Percentiles rank a stretch among this genome's conserved stretches.
Conservation (phyloP, 2,329 filamentous ascomycete genomes). For the Pyricularia pennisetigena region DNA sequence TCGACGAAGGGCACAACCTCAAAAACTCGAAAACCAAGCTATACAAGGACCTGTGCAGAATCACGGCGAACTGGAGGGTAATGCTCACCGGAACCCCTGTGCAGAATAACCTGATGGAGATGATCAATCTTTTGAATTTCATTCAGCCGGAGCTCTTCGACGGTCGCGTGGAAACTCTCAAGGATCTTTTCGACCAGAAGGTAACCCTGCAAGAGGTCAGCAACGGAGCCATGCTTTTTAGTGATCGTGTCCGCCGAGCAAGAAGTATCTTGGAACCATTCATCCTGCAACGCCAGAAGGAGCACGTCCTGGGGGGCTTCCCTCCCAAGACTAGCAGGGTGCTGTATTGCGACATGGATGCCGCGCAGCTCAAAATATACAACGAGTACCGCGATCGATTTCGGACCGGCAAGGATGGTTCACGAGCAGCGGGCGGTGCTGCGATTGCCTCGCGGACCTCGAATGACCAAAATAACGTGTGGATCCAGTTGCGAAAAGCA, state of each 20-base stretch:
- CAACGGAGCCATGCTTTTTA: slow-evolving; percentile 76
- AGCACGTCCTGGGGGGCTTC: slow-evolving; percentile 78
- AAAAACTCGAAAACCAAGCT: slow-evolving; percentile 80
- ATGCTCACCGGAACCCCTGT: slow-evolving; percentile 85
- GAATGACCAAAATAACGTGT: slow-evolving; percentile 56
- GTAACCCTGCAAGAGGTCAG: slow-evolving; percentile 72
- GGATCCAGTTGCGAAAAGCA: slow-evolving; percentile 88
- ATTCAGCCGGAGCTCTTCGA: slow-evolving; percentile 81
- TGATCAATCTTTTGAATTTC: slow-evolving; percentile 85
- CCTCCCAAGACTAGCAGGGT: slow-evolving; percentile 71
- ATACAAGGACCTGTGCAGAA: slow-evolving; percentile 69
- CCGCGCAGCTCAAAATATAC: slow-evolving; percentile 65
- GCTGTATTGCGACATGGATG: slow-evolving; percentile 71
- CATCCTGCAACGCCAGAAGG: slow-evolving; percentile 86
- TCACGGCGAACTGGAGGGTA: slow-evolving; percentile 74
- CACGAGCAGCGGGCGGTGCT: slow-evolving; percentile 24
- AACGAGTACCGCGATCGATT: slow-evolving; percentile 53
- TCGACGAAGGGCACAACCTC: slow-evolving; percentile 88
- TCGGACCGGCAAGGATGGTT: slow-evolving; percentile 47
- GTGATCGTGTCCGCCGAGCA: slow-evolving; percentile 76
- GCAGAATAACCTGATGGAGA: slow-evolving; percentile 88
- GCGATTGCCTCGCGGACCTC: slow-evolving; percentile 22
- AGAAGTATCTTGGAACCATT: slow-evolving; percentile 92
- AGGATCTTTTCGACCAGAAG: slow-evolving; percentile 84
- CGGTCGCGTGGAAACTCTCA: slow-evolving; percentile 66